Evolutionary conservation across 2,329 filamentous ascomycete genomes (phyloP), one percentile per base, ranked within the genome.

Genomic region (Colletotrichum agaves): DNA sequence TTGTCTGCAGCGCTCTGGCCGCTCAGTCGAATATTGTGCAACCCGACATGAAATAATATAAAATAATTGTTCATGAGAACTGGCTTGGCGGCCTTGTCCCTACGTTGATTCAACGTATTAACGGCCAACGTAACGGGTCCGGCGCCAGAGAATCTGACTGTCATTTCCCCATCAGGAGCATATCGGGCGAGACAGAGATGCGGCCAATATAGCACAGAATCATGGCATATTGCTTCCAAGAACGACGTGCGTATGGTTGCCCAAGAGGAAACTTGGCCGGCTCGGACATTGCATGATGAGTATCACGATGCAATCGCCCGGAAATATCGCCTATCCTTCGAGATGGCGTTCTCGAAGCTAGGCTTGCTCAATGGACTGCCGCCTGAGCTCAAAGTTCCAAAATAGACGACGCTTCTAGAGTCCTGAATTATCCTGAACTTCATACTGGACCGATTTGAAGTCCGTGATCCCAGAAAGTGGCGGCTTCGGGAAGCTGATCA

Each of bases 341-440:
- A 49, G 31, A 67, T 67, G 61, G 46, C 61, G 60, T 41, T 23
- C 31, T 27, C n/a, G 37, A 44, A 33, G 23, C 21, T 31, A 47
- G 17, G 19, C n/a, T 31, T 27, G 15, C 33, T 47, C 19, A 27
- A 46, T 35, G 44, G 46, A 13, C 39, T 53, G 53, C 44, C 31
- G 53, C 46, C 53, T 47, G 46, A 53, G 64, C 64, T 53, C 64
- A 31, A 23, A 15, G 23, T 37, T 59, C 53, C 37, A 67, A 64
- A 64, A 64, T 59, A 58, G 61, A 64, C 58, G 61, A 59, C 37
- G 43, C 44, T 53, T 31, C 15, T 15, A 55, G 63, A 59, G 44
- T 64, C 64, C 64, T 67, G 63, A 66, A 62, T 66, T 62, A 33
- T 66, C 63, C 58, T 62, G 53, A 67, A 59, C n/a, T 53, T 52